Conservation (phyloP, 1,139 yeast species). For the Yamadazyma blattariae region DNA sequence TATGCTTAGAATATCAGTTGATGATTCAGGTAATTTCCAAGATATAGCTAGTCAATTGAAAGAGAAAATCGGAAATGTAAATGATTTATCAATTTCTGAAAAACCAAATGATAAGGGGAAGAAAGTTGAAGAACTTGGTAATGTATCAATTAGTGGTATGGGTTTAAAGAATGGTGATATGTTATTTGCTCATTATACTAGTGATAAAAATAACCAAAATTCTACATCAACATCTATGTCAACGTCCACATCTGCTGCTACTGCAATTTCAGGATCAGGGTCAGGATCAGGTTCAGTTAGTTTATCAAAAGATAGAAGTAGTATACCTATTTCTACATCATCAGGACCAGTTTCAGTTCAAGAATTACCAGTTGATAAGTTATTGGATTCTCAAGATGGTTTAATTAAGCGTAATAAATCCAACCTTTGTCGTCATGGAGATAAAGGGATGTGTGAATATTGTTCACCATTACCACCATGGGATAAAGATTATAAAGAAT, state of each 20-base stretch:
- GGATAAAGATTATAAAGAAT: slow-evolving; percentile 75
- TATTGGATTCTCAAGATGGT: slow-evolving; percentile 69
- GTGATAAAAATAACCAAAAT: slow-evolving; percentile 7
- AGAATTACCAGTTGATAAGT: slow-evolving; percentile 63
- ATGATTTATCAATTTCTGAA: slow-evolving; percentile 38
- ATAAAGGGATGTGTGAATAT: slow-evolving; percentile 96
- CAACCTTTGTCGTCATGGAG: slow-evolving; percentile 79
- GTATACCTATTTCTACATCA: slow-evolving; percentile 6
- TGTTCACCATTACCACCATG: slow-evolving; percentile 96
- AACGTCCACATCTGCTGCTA: slow-evolving; percentile 1
- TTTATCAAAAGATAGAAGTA: neutral
- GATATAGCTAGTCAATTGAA: slow-evolving; percentile 45
- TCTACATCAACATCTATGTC: slow-evolving; percentile 5
- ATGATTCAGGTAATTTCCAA: slow-evolving; percentile 45
- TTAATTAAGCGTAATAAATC: slow-evolving; percentile 64
- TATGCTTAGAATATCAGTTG: slow-evolving; percentile 63
- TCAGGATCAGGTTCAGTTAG: neutral
- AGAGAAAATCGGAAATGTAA: slow-evolving; percentile 30
- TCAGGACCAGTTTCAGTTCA: slow-evolving; percentile 3
- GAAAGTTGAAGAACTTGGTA: slow-evolving; percentile 39
- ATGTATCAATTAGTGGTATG: slow-evolving; percentile 46
- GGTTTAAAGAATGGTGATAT: slow-evolving; percentile 83
- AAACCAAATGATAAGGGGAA: slow-evolving; percentile 51
- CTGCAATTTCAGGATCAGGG: neutral
- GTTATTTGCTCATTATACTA: slow-evolving; percentile 56